Evolutionary conservation across 2,329 filamentous ascomycete genomes (phyloP), one percentile per base, ranked within the genome.

Genomic region (Lasiodiplodia gonubiensis): DNA sequence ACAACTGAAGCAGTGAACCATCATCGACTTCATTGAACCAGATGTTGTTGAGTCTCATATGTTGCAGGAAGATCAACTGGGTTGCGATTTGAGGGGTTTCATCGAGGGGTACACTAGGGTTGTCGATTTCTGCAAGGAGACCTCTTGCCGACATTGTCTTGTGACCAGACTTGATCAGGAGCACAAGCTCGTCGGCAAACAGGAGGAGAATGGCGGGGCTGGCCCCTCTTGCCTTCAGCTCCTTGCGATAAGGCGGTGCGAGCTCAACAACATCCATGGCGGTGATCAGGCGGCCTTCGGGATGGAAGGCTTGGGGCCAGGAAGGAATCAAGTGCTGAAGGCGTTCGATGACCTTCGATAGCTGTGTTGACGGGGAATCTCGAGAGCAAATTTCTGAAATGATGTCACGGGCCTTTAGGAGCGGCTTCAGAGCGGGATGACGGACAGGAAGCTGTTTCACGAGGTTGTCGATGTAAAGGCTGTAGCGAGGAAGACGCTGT

Each of bases 301-400:
- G 90, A 71, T 90, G 87, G 27, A 94, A 85, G 60, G 89, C 86
- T 25, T 81, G 75, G 1, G 93, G 92, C 92, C 93, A 97, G 54
- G 86, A 87, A 73, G 92, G 88, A 51, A 96, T 86, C 77, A 95
- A 86, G 70, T 90, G 90, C 70, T 90, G 89, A 57, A 97, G 82
- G 51, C 92, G 89, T 71, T 89, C 90, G 39, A 90, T 86, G 53
- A 92, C 84, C 71, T 92, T 91, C 11, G 89, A 89, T 71, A 93
- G 91, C 74, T 92, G 90, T 3, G 83, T 80, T 78, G 84, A 74
- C 74, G 91, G 76, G 81, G 91, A 85, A 73, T 97, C 94, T 81
- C 97, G 90, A 18, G 94, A 96, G 79, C 95, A 99, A 52, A 99
- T 99, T 65, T 97, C 95, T 23, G 94, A 93, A 71, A 99, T 93